Percentiles rank a stretch among this genome's conserved stretches.
phyloP scores from a whole-genome alignment of 1,139 yeast species.

The Arxiozyma telluris region DNA sequence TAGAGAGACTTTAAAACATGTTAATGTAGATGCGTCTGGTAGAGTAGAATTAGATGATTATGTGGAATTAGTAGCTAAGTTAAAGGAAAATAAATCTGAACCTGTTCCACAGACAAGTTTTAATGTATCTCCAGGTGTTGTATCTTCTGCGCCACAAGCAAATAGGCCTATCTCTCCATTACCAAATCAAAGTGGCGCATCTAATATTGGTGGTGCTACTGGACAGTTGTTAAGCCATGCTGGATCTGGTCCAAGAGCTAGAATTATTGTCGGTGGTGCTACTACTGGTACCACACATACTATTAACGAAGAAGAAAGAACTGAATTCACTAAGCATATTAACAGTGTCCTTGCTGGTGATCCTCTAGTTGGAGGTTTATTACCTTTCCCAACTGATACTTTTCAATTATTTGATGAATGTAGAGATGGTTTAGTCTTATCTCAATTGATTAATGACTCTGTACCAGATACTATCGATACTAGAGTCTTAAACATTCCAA shows the following conservation, averaged over 20 bases:
- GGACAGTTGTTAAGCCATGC: constrained; percentile 36
- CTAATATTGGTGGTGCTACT: constrained; percentile 18
- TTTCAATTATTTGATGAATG: constrained; percentile 96
- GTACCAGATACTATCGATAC: constrained; percentile 98
- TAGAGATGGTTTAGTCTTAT: constrained; percentile 86
- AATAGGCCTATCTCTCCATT: constrained; percentile 11
- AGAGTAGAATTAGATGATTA: constrained; percentile 94
- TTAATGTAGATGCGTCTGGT: constrained; percentile 93
- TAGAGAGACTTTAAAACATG: constrained; percentile 83
- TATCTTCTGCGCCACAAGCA: constrained; percentile 18
- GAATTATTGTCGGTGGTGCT: constrained; percentile 74
- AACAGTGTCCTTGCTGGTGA: constrained; percentile 91
- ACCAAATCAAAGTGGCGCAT: constrained; percentile 16
- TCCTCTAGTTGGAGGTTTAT: constrained; percentile 67
- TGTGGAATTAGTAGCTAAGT: constrained; percentile 72
- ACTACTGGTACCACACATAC: constrained; percentile 94
- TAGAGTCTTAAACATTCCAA: constrained; percentile 86
- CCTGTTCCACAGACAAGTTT: constrained; percentile 32
- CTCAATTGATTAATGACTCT: constrained; percentile 90
- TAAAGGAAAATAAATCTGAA: constrained; percentile 39
- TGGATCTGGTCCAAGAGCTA: constrained; percentile 45
- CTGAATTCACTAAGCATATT: constrained; percentile 92
- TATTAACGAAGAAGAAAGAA: constrained; percentile 92
- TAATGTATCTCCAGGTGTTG: constrained; percentile 17
- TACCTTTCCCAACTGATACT: constrained; percentile 90